Evolutionary conservation across 345 rosid genomes (phyloP), one percentile per base, ranked within the genome.

Genomic region (Acer saccharum): DNA sequence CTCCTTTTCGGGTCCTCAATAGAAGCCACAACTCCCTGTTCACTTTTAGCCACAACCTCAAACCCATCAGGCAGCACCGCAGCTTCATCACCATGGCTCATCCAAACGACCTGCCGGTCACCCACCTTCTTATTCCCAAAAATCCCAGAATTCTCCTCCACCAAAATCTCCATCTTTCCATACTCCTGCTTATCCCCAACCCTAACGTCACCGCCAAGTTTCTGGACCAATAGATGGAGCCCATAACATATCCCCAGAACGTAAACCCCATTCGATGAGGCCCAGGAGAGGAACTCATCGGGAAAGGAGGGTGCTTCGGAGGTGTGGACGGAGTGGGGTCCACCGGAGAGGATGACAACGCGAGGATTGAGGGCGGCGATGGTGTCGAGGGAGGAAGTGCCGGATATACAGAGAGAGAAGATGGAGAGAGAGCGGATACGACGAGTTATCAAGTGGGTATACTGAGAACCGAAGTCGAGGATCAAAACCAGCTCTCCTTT

Each of bases 51-150:
- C 72, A 89, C 95, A 20, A 91, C 84, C 70, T 89, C 89, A 75
- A 96, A 96, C 73, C 97, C 98, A 4, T 87, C 74, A 21, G 98
- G 98, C 79, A 96, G 78, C 60, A 76, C 68, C 3, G 75, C 87
- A 7, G 92, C 97, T 88, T 96, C 99, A 69, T 92, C 99, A 0
- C 98, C 99, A 76, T 94, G 99, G 60, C 99, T 96, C 99, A 94
- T 96, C 99, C 98, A 96, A 65, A 91, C 99, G 14, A 86, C 87
- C 84, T 94, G 94, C 78, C 67, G 86, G 46, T 96, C 91, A 70
- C 95, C 98, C 76, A 72, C 90, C 50, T 66, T 80, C 79, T 84
- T 90, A 13, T 81, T 76, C 75, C 99, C 97, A 69, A 83, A 94
- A 74, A 96, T 73, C 68, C 94, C 97, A 3, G 63, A 65, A 71